Conservation (phyloP, 179 eudicot species). For the Beta lomatogona region DNA sequence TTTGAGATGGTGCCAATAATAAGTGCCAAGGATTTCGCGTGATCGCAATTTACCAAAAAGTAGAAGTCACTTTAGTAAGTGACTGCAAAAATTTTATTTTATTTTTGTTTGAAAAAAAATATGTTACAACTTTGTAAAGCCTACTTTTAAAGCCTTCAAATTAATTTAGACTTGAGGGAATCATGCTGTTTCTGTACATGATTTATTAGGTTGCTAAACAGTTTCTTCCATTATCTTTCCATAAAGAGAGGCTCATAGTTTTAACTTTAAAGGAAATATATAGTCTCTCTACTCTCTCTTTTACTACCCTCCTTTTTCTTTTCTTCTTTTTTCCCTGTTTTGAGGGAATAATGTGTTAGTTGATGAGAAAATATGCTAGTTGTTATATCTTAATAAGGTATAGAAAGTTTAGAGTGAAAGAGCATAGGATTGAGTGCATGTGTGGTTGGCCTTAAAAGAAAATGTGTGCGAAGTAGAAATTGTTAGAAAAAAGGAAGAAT, state of each 20-base stretch:
- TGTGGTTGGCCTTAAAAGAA: too few species aligned
- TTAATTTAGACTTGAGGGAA: slow-evolving; percentile 19
- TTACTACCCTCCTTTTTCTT: not conserved
- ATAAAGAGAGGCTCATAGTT: slow-evolving; percentile 15
- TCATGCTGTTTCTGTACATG: slow-evolving; percentile 21
- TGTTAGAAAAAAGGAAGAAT: too few species aligned
- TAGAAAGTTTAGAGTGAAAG: too few species aligned
- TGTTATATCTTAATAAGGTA: not conserved
- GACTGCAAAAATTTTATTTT: slow-evolving; percentile 1
- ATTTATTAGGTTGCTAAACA: slow-evolving; percentile 24
- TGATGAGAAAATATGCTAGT: not conserved
- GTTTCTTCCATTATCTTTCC: slow-evolving; percentile 27
- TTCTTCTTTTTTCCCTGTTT: not conserved
- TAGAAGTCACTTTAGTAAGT: slow-evolving; percentile 28
- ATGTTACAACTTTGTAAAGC: slow-evolving; percentile 8
- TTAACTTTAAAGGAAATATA: slow-evolving; percentile 5
- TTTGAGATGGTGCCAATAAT: slow-evolving; percentile 34
- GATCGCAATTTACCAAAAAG: slow-evolving; percentile 33
- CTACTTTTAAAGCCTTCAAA: slow-evolving; percentile 27
- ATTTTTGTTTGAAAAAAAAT: too few species aligned
- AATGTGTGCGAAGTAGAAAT: too few species aligned
- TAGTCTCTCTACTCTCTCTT: not conserved
- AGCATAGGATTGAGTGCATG: too few species aligned
- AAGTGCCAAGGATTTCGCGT: slow-evolving; percentile 43
- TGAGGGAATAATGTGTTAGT: not conserved